Evolutionary conservation across 1,139 yeast genomes (phyloP).

Genomic region (Hyphopichia khmerensis): DNA sequence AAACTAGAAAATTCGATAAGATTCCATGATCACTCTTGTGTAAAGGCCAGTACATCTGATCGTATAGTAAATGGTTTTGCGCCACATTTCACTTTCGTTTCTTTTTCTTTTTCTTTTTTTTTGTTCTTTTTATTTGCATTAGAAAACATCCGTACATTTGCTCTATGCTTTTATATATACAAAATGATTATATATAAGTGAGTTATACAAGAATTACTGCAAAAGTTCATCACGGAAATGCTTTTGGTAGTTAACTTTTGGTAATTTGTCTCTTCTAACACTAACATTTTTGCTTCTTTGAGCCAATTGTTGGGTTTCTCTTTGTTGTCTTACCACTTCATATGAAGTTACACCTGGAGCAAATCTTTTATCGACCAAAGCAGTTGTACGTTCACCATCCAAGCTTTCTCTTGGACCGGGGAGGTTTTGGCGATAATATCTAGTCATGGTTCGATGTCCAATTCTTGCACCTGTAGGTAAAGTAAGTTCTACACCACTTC

Average conservation of each 20-base stretch:
- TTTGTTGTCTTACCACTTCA: slow-evolving; percentile 36
- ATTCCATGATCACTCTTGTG: background rate
- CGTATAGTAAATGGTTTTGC: no score
- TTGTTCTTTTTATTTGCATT: no score
- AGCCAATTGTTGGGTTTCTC: slow-evolving; percentile 26
- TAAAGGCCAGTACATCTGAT: background rate
- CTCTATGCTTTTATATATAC: background rate
- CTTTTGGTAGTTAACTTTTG: slow-evolving; percentile 33
- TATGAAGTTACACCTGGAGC: slow-evolving; percentile 37
- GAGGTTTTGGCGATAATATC: slow-evolving; percentile 42
- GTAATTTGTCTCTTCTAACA: slow-evolving; percentile 25
- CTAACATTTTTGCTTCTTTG: slow-evolving; percentile 22
- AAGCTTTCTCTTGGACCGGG: slow-evolving; percentile 21
- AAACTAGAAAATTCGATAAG: slow-evolving; percentile 1
- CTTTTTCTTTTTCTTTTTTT: no score
- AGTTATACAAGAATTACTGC: background rate
- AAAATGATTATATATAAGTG: no score
- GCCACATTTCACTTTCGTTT: no score
- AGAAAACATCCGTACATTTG: background rate
- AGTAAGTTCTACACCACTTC: slow-evolving; percentile 38
- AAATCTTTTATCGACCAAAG: slow-evolving; percentile 38
- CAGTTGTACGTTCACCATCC: slow-evolving; percentile 36
- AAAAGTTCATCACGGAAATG: slow-evolving; percentile 38
- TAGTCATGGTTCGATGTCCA: slow-evolving; percentile 49
- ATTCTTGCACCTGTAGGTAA: slow-evolving; percentile 50